A percentile compares a stretch with the other conserved stretches of the same genome.
phyloP scores from a whole-genome alignment of 352 stramenopile genomes.

The Globisporangium heterothallicum region DNA sequence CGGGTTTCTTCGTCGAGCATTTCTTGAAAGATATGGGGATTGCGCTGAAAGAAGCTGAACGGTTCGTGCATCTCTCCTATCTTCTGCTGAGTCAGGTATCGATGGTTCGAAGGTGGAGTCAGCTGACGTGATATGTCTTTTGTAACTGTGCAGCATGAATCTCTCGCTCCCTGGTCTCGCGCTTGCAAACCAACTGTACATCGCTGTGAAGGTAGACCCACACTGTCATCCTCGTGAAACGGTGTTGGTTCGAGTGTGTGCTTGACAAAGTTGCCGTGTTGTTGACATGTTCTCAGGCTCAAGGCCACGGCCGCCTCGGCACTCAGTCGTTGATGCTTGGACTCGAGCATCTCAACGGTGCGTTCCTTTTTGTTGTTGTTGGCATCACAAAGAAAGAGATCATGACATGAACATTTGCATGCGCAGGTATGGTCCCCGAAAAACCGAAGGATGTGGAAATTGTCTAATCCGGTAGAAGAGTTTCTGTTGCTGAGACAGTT shows the following conservation, averaged over 20 bases:
- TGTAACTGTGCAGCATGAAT: slow-evolving; percentile 56
- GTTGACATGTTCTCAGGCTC: slow-evolving; percentile 48
- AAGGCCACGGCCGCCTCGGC: slow-evolving; percentile 73
- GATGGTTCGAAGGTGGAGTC: background rate
- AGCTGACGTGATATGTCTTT: slow-evolving; percentile 4
- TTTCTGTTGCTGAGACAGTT: background rate
- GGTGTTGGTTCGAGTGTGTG: background rate
- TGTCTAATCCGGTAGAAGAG: slow-evolving; percentile 14
- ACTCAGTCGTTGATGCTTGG: slow-evolving; percentile 86
- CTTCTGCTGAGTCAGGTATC: slow-evolving; percentile 1
- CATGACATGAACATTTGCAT: slow-evolving; percentile 1
- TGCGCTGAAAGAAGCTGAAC: slow-evolving; percentile 78
- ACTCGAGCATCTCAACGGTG: slow-evolving; percentile 84
- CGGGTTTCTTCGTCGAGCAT: slow-evolving; percentile 90
- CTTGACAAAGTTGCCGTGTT: too few relatives aligned
- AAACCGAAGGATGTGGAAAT: slow-evolving; percentile 29
- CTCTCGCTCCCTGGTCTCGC: slow-evolving; percentile 79
- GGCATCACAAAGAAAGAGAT: background rate
- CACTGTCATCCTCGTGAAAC: background rate
- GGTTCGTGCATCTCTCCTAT: slow-evolving; percentile 20
- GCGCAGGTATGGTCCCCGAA: slow-evolving; percentile 13
- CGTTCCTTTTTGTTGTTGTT: slow-evolving; percentile 1
- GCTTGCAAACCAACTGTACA: slow-evolving; percentile 83
- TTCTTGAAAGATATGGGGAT: slow-evolving; percentile 91
- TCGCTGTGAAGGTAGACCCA: slow-evolving; percentile 82